Evolutionary conservation across 129 eudicot genomes (phyloP).

Genomic region (Sambucus nigra): DNA sequence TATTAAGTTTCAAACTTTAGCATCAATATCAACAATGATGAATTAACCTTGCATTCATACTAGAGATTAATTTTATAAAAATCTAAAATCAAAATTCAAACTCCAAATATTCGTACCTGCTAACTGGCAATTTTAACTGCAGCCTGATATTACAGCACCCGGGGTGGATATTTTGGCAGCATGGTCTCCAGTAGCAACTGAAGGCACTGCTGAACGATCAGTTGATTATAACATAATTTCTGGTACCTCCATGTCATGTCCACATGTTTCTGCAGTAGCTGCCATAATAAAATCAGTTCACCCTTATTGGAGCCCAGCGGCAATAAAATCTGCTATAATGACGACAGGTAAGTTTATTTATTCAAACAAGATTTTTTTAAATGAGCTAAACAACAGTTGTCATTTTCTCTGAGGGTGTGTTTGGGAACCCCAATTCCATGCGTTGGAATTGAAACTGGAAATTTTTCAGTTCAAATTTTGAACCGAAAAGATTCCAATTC

Average conservation of each 20-base stretch:
- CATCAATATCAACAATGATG: background rate
- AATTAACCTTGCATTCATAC: no score
- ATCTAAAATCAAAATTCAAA: background rate
- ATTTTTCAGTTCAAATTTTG: no score
- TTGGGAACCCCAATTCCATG: no score
- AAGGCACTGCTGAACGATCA: slow-evolving; percentile 26
- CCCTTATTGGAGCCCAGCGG: slow-evolving; percentile 64
- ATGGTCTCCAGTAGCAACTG: slow-evolving; percentile 55
- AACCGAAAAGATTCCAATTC: no score
- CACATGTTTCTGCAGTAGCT: slow-evolving; percentile 55
- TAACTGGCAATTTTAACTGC: slow-evolving; percentile 14
- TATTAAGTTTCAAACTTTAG: slow-evolving; percentile 1
- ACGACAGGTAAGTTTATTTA: slow-evolving; percentile 38
- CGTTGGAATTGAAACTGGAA: no score
- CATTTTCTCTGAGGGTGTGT: no score
- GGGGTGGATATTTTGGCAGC: slow-evolving; percentile 71
- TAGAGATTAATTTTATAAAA: background rate
- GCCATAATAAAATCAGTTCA: slow-evolving; percentile 46
- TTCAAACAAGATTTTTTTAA: no score
- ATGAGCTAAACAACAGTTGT: no score
- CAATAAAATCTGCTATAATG: slow-evolving; percentile 72
- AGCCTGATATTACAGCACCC: slow-evolving; percentile 70
- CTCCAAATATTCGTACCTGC: slow-evolving; percentile 1
- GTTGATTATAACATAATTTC: slow-evolving; percentile 45
- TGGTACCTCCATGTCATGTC: slow-evolving; percentile 71